Conservation (phyloP, 768 basidiomycete genomes). For the Suillus subalutaceus region DNA sequence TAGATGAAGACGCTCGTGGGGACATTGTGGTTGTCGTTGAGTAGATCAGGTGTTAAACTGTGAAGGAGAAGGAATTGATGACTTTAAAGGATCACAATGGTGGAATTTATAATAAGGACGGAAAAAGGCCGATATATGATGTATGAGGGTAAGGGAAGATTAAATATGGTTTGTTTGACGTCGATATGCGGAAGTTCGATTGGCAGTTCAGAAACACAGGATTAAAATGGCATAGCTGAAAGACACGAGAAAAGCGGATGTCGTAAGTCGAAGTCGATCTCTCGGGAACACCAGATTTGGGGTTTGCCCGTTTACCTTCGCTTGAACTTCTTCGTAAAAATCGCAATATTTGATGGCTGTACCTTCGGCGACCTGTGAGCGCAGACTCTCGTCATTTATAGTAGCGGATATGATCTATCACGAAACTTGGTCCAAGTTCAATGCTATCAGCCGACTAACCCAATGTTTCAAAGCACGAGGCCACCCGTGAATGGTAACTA, state of each 20-base stretch:
- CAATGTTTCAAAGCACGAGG: neutral
- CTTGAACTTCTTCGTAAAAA: neutral
- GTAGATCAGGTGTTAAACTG: neutral
- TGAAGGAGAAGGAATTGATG: conserved; percentile 33
- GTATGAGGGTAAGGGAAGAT: conserved; percentile 18
- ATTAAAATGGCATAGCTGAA: conserved; percentile 25
- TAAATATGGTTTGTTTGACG: conserved; percentile 20
- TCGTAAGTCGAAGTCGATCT: conserved; percentile 37
- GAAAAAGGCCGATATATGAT: conserved; percentile 20
- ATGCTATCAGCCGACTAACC: neutral
- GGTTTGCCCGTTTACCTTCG: conserved; percentile 6
- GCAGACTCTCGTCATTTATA: neutral
- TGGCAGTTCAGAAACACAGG: conserved; percentile 10
- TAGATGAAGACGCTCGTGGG: conserved; percentile 49
- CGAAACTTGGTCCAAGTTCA: neutral
- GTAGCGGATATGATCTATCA: neutral
- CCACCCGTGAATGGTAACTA: too few relatives aligned
- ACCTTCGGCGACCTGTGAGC: neutral
- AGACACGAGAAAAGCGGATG: conserved; percentile 40
- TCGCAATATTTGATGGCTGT: neutral
- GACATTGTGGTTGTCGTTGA: conserved; percentile 50
- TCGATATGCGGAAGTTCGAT: conserved; percentile 34
- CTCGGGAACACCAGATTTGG: conserved; percentile 26
- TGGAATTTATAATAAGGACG: conserved; percentile 24
- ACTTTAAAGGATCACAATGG: conserved; percentile 12